Conservation (phyloP, 2,329 filamentous ascomycete genomes). For the Clarireedia sp. region DNA sequence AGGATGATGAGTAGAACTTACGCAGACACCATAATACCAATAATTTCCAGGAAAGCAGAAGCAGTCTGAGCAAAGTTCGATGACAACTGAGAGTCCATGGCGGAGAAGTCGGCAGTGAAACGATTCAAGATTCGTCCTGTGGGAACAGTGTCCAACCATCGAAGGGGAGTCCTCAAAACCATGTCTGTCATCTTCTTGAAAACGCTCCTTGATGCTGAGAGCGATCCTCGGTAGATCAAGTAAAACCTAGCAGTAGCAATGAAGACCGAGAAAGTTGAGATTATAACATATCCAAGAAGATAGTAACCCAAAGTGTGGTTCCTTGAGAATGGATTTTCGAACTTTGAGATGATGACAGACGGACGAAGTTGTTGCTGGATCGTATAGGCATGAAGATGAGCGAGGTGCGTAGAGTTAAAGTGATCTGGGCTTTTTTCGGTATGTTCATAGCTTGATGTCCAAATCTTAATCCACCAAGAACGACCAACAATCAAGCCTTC, state of each 20-base stretch:
- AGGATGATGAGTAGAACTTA: slow-evolving; percentile 1
- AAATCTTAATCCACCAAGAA: slow-evolving; percentile 56
- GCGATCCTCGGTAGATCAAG: slow-evolving; percentile 53
- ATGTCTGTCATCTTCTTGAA: slow-evolving; percentile 58
- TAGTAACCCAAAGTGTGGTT: slow-evolving; percentile 42
- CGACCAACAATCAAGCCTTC: slow-evolving; percentile 31
- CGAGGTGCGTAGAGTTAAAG: slow-evolving; percentile 4
- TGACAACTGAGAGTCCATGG: slow-evolving; percentile 59
- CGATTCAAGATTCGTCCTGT: slow-evolving; percentile 68
- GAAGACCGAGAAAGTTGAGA: slow-evolving; percentile 49
- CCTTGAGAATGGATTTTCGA: slow-evolving; percentile 1
- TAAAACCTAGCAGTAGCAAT: slow-evolving; percentile 43
- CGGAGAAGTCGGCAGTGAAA: slow-evolving; percentile 67
- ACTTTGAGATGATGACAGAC: slow-evolving; percentile 18
- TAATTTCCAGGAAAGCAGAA: slow-evolving; percentile 48
- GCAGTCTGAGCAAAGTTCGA: slow-evolving; percentile 53
- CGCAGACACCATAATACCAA: slow-evolving; percentile 57
- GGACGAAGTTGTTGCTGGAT: slow-evolving; percentile 30
- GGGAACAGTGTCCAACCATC: slow-evolving; percentile 71
- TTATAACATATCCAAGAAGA: slow-evolving; percentile 54
- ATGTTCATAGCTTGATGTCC: slow-evolving; percentile 42
- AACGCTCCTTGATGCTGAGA: slow-evolving; percentile 56
- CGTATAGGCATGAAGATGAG: slow-evolving; percentile 1
- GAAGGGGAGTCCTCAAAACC: slow-evolving; percentile 60
- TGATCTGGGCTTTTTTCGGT: slow-evolving; percentile 8